Percentiles rank a stretch among this genome's conserved stretches.
Evolutionary conservation across 2,329 filamentous ascomycete species (phyloP).

Genomic region (Aspergillus costaricaensis): DNA sequence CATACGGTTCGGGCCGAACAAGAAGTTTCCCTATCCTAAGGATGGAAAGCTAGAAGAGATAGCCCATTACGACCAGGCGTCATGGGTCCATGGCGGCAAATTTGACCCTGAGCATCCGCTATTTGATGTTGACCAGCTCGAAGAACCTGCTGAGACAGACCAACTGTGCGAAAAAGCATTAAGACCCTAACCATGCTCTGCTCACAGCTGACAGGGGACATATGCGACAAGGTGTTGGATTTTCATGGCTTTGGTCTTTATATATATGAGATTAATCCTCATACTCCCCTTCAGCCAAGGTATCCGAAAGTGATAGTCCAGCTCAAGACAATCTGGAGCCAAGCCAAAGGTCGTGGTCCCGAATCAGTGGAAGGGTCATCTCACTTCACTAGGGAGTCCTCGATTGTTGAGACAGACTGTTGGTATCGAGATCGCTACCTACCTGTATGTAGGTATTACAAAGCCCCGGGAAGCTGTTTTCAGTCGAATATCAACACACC

Average conservation of each 20-base stretch:
- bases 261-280: neutral
- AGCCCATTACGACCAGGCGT: no score
- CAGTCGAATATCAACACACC: no score
- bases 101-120: no score
- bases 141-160: neutral
- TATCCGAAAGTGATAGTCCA: neutral
- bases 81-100: no score
- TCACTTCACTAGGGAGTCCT: constrained; percentile 30
- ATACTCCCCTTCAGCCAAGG: neutral
- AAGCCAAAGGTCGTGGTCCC: constrained; percentile 22
- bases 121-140: no score
- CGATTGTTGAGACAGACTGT: constrained; percentile 27
- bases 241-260: constrained; percentile 32
- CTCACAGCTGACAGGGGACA: neutral
- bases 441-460: constrained; percentile 29
- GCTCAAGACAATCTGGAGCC: constrained; percentile 28
- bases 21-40: no score
- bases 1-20: no score
- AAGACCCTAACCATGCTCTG: neutral
- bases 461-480: no score
- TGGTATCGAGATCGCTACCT: constrained; percentile 2
- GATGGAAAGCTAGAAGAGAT: no score
- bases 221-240: neutral
- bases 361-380: constrained; percentile 14
- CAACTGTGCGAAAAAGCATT: neutral